phyloP scores from a whole-genome alignment of 768 basidiomycete species.

The Kondoa subrosea region DNA sequence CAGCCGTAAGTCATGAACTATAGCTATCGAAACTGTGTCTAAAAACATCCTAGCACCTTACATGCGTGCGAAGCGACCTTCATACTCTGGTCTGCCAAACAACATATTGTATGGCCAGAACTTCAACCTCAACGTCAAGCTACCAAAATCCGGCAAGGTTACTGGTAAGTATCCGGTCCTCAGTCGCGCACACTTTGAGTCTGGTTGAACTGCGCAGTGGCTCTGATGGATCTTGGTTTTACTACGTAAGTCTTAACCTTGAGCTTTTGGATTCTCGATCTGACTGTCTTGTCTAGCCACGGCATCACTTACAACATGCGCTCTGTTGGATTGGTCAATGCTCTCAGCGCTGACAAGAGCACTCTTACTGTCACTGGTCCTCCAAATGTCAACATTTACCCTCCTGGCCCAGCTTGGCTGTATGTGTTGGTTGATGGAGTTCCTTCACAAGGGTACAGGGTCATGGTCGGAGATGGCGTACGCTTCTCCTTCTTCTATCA shows the following conservation, averaged over 20 bases:
- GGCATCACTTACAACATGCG: not conserved
- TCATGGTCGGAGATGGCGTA: constrained; percentile 47
- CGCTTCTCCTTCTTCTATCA: not conserved
- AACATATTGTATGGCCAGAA: constrained; percentile 1
- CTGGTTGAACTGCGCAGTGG: no score
- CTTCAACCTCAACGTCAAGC: not conserved
- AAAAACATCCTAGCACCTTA: not conserved
- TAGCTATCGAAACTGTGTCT: not conserved
- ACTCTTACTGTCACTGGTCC: constrained; percentile 32
- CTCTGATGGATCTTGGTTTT: not conserved
- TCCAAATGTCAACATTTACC: constrained; percentile 63
- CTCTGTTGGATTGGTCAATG: not conserved
- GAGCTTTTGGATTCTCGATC: not conserved
- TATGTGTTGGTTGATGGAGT: constrained; percentile 69
- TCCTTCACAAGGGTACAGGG: constrained; percentile 58
- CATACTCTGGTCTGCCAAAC: not conserved
- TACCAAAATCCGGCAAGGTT: not conserved
- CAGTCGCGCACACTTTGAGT: no score
- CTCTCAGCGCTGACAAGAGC: not conserved
- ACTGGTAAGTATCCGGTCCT: no score
- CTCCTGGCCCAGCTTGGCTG: constrained; percentile 68
- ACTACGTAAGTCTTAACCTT: not conserved
- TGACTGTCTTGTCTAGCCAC: not conserved
- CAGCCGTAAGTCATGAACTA: constrained; percentile 28
- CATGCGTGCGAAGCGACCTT: not conserved